A percentile compares a stretch with the other conserved stretches of the same genome.
Evolutionary conservation across 805 yeast species (phyloP).

Genomic region (Metschnikowia drakensbergensis): DNA sequence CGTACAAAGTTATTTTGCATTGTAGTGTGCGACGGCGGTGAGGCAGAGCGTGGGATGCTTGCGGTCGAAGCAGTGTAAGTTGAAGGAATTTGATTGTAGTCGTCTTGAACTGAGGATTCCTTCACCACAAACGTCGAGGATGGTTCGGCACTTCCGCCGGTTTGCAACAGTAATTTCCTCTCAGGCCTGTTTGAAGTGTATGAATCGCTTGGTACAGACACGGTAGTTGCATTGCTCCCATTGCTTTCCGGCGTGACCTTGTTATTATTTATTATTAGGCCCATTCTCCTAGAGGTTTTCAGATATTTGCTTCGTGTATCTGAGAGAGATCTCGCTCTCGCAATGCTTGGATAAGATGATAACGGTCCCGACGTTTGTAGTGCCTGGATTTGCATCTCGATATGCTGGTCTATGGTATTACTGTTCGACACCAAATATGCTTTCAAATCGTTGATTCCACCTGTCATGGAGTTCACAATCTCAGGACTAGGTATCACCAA

Average conservation of each 20-base stretch:
- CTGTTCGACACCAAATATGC: slow-evolving; percentile 36
- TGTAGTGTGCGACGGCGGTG: slow-evolving; percentile 7
- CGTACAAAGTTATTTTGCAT: slow-evolving; percentile 14
- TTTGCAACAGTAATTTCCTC: slow-evolving; percentile 13
- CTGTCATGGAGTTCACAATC: slow-evolving; percentile 32
- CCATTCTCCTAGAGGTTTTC: slow-evolving; percentile 75
- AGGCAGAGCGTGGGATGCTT: slow-evolving; percentile 8
- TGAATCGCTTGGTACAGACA: background rate
- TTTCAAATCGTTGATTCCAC: slow-evolving; percentile 44
- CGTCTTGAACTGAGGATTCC: background rate
- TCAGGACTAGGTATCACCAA: slow-evolving; percentile 45
- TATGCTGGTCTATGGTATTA: slow-evolving; percentile 22
- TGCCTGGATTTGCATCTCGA: slow-evolving; percentile 16
- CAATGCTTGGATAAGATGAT: slow-evolving; percentile 17
- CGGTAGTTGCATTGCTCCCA: background rate
- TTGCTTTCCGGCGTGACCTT: slow-evolving; percentile 15
- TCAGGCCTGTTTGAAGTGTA: slow-evolving; percentile 17
- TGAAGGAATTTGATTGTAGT: background rate
- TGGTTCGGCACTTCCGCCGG: slow-evolving; percentile 3
- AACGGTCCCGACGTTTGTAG: slow-evolving; percentile 4
- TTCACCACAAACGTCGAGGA: background rate
- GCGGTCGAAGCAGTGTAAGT: slow-evolving; percentile 6
- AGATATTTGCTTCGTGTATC: slow-evolving; percentile 45
- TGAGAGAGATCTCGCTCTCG: slow-evolving; percentile 30
- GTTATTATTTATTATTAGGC: slow-evolving; percentile 53